Base-by-base conservation (phyloP, 257 asterid species). In the Osmanthus fragrans region DNA sequence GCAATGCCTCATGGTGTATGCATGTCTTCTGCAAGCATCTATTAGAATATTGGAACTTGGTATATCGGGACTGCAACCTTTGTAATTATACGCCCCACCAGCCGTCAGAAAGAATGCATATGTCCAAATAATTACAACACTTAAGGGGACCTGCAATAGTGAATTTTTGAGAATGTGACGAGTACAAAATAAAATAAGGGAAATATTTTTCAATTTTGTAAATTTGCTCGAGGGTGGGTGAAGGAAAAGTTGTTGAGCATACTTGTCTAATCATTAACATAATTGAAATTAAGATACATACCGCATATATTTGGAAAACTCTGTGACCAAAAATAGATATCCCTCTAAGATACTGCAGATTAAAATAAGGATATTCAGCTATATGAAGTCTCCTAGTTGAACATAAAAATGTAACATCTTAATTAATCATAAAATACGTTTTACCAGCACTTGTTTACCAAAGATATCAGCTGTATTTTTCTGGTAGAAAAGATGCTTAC, bases 1-100 rank as follows among this genome's bases (percentile, higher is more conserved):
- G 79, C 99, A 96, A 77, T 92, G 99, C 82, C 88, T 90, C 99
- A 96, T 96, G 7, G 98, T 93, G 84, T 93, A 91, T 77, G 96
- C 97, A 80, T 96, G 99, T 88, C 77, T 90, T 81, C 87, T 84
- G 73, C 99, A 96, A 83, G 95, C 85, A 83, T 92, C 94, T 9
- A 84, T 84, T 60, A 96, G 96, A 79, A 96, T 92, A 76, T 96
- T 96, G 42, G 99, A 96, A 81, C 90, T 89, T 23, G 99, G 98
- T 80, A 96, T 84, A 84, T 89, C 87, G 0, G 96, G 81, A 66
- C 88, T 88, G 88, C 99, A 96, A 51, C 98, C 99, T 86, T 89
- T 90, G 75, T 83, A 92, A 84, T 93, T 93, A 81, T 96, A 96
- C 33, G 97, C 99, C 76, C 99, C 99, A 18, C 98, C 96, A 75